A percentile compares a stretch with the other conserved stretches of the same genome.
phyloP scores from a whole-genome alignment of 2,329 filamentous ascomycete genomes.

The Pseudopyrenochaeta lycopersici region DNA sequence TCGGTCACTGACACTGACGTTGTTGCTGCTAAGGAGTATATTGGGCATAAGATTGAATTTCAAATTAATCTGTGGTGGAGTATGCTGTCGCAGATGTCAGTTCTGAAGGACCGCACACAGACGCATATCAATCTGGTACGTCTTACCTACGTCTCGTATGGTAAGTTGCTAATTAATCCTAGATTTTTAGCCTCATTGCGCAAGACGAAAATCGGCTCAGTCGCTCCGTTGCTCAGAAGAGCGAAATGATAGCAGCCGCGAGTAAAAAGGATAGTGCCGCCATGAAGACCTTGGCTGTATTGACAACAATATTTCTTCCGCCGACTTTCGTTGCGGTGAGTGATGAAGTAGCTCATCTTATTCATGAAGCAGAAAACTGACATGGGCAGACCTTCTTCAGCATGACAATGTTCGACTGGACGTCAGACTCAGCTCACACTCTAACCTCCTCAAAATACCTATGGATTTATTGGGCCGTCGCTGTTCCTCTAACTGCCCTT shows the following conservation, averaged over 20 bases:
- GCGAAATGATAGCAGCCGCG: constrained; percentile 16
- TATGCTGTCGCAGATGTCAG: constrained; percentile 3
- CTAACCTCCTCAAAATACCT: constrained; percentile 7
- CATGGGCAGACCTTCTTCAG: constrained; percentile 10
- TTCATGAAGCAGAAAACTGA: not conserved
- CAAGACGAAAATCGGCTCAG: constrained; percentile 22
- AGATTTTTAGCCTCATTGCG: constrained; percentile 21
- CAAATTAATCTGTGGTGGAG: constrained; percentile 10
- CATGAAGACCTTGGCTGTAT: constrained; percentile 52
- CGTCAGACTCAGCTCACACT: not conserved
- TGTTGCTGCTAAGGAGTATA: not conserved
- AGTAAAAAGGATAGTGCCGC: constrained; percentile 44
- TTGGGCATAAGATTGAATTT: constrained; percentile 10
- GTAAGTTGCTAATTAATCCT: not conserved
- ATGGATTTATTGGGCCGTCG: constrained; percentile 21
- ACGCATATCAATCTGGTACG: constrained; percentile 19
- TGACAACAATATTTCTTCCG: constrained; percentile 54
- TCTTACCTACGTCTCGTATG: not conserved
- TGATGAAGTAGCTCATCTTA: not conserved
- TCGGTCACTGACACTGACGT: not conserved
- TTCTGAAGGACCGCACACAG: constrained; percentile 13
- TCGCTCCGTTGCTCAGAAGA: constrained; percentile 14
- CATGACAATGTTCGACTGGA: constrained; percentile 18
- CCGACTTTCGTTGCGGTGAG: constrained; percentile 51
- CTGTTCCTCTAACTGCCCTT: constrained; percentile 9